These are phyloP conservation scores for Blastocystis sp. DNA, from an alignment of 352 stramenopile genomes.

Conservation along the genomic window DNA sequence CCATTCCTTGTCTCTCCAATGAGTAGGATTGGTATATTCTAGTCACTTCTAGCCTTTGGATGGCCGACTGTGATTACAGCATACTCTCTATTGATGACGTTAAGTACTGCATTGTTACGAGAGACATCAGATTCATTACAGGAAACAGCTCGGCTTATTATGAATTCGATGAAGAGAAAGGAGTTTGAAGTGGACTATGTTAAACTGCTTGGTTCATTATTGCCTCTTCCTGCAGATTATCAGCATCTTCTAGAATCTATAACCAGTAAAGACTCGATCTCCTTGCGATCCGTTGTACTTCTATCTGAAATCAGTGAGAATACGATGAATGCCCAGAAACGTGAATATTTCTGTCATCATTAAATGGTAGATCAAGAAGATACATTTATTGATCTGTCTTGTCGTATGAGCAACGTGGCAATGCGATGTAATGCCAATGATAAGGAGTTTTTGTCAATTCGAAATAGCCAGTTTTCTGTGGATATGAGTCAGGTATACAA, in stretches of 20 bases:
- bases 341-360: background rate
- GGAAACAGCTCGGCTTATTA: background rate
- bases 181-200: conserved; percentile 14
- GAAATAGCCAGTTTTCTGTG: background rate
- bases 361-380: background rate
- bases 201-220: background rate
- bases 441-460: background rate
- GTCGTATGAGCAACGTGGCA: background rate
- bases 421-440: background rate
- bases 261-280: background rate
- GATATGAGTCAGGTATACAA: background rate
- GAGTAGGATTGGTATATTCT: background rate
- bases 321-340: conserved; percentile 40
- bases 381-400: conserved; percentile 37
- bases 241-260: conserved; percentile 44
- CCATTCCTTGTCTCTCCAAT: conserved; percentile 7
- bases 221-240: conserved; percentile 21
- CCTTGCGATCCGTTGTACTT: background rate
- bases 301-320: conserved; percentile 22
- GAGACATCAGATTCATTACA: background rate
- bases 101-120: background rate
- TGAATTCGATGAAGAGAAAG: background rate
- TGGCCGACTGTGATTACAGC: conserved; percentile 8
- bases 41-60: conserved; percentile 12
- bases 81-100: conserved; percentile 14